These are phyloP conservation scores for Monosporascus sp. DNA, from an alignment of 2,329 filamentous ascomycete genomes.

Conservation along the genomic window DNA sequence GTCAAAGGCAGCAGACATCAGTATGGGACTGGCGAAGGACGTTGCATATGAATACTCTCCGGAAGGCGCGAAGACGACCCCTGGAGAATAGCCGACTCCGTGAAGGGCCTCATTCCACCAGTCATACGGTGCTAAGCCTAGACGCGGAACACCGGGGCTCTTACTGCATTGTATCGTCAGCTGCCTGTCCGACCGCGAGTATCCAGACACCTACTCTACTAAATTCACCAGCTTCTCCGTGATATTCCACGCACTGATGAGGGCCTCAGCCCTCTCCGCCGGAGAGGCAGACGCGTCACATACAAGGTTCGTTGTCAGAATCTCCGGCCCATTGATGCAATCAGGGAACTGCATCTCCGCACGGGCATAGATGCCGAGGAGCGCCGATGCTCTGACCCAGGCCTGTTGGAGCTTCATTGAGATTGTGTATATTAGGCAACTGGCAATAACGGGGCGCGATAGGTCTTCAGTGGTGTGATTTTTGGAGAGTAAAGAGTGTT, in stretches of 20 bases:
- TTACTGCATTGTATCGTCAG: constrained; percentile 20
- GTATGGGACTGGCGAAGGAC: constrained; percentile 27
- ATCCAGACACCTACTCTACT: constrained; percentile 21
- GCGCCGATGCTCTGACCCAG: constrained; percentile 5
- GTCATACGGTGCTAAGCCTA: constrained; percentile 54
- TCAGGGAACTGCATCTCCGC: constrained; percentile 25
- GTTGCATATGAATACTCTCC: constrained; percentile 26
- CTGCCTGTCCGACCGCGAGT: background rate
- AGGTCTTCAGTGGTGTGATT: no score
- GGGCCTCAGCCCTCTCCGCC: constrained; percentile 23
- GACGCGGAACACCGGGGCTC: constrained; percentile 43
- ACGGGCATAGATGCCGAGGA: constrained; percentile 7
- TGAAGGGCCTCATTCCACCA: constrained; percentile 62
- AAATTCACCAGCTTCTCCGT: constrained; percentile 29
- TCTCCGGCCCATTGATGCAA: constrained; percentile 25
- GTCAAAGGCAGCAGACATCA: constrained; percentile 28
- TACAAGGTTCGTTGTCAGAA: constrained; percentile 27
- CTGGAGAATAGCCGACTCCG: constrained; percentile 51
- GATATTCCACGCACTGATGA: constrained; percentile 27
- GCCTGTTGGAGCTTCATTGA: constrained; percentile 5
- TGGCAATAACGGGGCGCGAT: background rate
- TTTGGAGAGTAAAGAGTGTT: no score
- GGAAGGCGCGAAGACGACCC: constrained; percentile 24
- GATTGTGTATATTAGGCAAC: background rate
- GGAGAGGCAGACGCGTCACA: constrained; percentile 25